Evolutionary conservation across 2,329 filamentous ascomycete species (phyloP), one percentile per base, ranked within the genome.

Genomic region (Aureobasidium namibiae): DNA sequence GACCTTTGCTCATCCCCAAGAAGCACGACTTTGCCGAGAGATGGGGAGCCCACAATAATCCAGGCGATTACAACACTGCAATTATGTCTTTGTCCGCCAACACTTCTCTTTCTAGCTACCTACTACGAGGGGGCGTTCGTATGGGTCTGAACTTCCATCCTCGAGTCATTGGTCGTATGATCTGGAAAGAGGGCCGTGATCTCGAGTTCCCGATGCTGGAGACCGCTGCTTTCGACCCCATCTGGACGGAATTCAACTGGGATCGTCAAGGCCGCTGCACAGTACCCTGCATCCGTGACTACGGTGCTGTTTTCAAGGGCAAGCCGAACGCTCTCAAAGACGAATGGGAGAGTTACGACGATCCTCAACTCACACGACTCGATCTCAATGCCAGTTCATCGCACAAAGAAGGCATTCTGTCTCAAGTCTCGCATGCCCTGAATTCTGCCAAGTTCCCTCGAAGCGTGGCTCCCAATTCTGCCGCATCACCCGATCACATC

Each of bases 91-190:
- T 82, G 24, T 76, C 78, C 1, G 78, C 80, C n/a, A 82, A 82
- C 63, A 80, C 77, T 0, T 79, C 77, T 1, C 71, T 82, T 1
- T 81, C 79, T 0, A 80, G 78, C 0, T 82, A 82, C 62, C 72
- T 82, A 1, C 71, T 82, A 21, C 77, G 79, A 41, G 80, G 80
- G 34, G 80, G 79, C 33, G 79, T 82, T 10, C 72, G 80, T 50
- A 82, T 82, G 80, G 80, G 80, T 2, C 73, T 82, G 61, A 82
- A 82, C 62, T 82, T 82, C 67, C 80, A 82, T 60, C 80, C 80
- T 1, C 73, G 78, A 18, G 76, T 82, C 5, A 74, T 82, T 24
- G 80, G 80, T 2, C 75, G 79, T 48, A 81, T 82, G 78, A 77
- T 79, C 2, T 80, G 79, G 71, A 81, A 81, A 64, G 80, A 82